These are phyloP conservation scores for Ogataea saltuana DNA, from an alignment of 805 yeast genomes.

Conservation along the genomic window DNA sequence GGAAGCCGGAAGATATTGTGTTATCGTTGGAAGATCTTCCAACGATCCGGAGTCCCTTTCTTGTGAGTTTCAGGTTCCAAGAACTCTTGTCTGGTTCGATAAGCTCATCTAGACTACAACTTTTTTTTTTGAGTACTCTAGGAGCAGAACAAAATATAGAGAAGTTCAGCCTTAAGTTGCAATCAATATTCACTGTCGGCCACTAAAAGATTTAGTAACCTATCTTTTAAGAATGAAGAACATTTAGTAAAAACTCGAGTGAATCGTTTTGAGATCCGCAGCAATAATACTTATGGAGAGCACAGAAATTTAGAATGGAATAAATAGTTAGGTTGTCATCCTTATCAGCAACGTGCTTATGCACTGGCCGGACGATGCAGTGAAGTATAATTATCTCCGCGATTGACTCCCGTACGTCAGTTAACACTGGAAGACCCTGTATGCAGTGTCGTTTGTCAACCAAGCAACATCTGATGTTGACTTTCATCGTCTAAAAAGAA, in stretches of 20 bases:
- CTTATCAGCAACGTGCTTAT: constrained; percentile 42
- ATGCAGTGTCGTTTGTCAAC: constrained; percentile 38
- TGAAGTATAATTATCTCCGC: constrained; percentile 39
- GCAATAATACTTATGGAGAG: too few relatives aligned
- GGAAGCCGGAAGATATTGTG: constrained; percentile 39
- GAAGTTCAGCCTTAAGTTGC: too few relatives aligned
- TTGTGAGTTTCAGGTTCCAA: not conserved
- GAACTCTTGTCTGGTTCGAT: constrained; percentile 2
- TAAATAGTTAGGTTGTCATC: constrained; percentile 39
- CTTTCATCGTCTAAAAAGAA: constrained; percentile 32
- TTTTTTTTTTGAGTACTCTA: too few relatives aligned
- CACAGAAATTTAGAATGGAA: too few relatives aligned
- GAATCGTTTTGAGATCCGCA: too few relatives aligned
- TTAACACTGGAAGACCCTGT: constrained; percentile 35
- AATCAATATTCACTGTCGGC: too few relatives aligned
- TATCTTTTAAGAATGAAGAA: too few relatives aligned
- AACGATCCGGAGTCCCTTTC: not conserved
- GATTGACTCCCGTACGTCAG: constrained; percentile 33
- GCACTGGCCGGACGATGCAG: constrained; percentile 39
- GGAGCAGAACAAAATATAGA: too few relatives aligned
- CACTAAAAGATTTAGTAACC: too few relatives aligned
- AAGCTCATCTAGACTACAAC: not conserved
- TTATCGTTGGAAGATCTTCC: constrained; percentile 12
- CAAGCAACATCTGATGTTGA: constrained; percentile 38
- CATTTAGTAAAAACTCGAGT: too few relatives aligned